These are phyloP conservation scores for Trichoderma sp. DNA, from an alignment of 2,329 filamentous ascomycete genomes.

Conservation along the genomic window DNA sequence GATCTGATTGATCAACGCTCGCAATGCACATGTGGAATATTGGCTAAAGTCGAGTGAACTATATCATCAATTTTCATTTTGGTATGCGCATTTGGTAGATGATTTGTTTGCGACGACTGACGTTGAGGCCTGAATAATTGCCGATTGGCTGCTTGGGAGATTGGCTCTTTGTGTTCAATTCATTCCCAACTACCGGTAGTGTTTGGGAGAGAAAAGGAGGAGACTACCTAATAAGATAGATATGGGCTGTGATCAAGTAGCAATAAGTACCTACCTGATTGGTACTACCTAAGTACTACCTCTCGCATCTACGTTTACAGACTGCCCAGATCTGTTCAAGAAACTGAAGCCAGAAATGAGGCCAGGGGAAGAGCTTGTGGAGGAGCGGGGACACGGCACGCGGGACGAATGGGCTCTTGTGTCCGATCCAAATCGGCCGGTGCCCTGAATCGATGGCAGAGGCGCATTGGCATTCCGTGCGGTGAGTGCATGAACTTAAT, in stretches of 20 bases:
- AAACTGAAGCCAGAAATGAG: not conserved
- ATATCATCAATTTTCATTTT: not conserved
- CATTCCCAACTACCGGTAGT: not conserved
- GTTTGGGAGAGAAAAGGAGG: not conserved
- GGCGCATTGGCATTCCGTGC: not conserved
- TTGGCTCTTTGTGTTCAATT: not conserved
- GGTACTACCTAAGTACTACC: not conserved
- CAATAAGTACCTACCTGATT: not conserved
- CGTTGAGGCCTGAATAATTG: not conserved
- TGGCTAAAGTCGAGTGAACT: not conserved
- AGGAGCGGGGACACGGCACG: constrained; percentile 7
- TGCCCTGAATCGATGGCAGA: constrained; percentile 21
- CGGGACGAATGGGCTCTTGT: not conserved
- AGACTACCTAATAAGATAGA: not conserved
- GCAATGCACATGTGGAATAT: not conserved
- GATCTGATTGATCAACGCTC: not conserved
- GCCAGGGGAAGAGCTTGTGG: not conserved
- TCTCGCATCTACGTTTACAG: too few species aligned
- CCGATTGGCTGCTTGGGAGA: not conserved
- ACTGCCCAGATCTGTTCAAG: too few species aligned
- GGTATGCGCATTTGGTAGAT: not conserved
- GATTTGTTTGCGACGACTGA: not conserved
- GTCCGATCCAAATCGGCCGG: constrained; percentile 9
- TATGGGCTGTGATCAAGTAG: not conserved
- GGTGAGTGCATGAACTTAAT: not conserved